These are phyloP conservation scores for Chamaenerion angustifolium DNA, from an alignment of 345 rosid species.

Conservation along the genomic window DNA sequence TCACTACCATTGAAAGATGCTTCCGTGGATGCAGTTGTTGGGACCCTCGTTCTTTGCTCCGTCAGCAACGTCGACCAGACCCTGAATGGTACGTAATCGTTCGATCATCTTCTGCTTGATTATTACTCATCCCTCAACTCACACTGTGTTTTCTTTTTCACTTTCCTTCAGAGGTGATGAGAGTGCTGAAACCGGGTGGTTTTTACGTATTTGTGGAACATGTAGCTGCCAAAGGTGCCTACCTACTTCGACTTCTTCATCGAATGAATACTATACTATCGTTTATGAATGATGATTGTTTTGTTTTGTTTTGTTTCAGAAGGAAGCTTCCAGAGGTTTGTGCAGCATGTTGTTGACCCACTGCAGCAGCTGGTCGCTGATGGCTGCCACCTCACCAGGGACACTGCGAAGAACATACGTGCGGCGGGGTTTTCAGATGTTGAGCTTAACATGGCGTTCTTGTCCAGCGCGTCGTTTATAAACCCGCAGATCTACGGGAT, in stretches of 20 bases:
- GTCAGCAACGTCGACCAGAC: slow-evolving; percentile 46
- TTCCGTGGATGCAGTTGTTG: slow-evolving; percentile 76
- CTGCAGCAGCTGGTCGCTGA: slow-evolving; percentile 53
- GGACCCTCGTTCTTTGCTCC: slow-evolving; percentile 79
- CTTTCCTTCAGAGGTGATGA: slow-evolving; percentile 44
- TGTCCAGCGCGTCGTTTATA: slow-evolving; percentile 24
- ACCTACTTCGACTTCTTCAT: too few species aligned
- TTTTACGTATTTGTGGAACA: slow-evolving; percentile 67
- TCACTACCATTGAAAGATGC: slow-evolving; percentile 56
- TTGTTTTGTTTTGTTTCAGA: slow-evolving; percentile 25
- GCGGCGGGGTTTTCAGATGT: slow-evolving; percentile 46
- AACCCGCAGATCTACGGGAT: slow-evolving; percentile 64
- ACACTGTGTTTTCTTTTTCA: too few species aligned
- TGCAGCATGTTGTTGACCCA: slow-evolving; percentile 51
- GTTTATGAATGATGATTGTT: not conserved
- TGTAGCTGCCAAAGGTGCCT: slow-evolving; percentile 80
- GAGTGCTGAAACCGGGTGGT: slow-evolving; percentile 79
- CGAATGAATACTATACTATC: too few species aligned
- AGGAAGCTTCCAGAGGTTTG: slow-evolving; percentile 47
- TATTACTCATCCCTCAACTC: too few species aligned
- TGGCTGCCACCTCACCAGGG: slow-evolving; percentile 70
- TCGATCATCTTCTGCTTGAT: too few species aligned
- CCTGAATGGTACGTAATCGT: slow-evolving; percentile 31
- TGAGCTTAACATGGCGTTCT: slow-evolving; percentile 26
- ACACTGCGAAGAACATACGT: slow-evolving; percentile 41